These are phyloP conservation scores for Pseudotulostoma volvatum DNA, from an alignment of 495 filamentous ascomycete genomes.

Conservation along the genomic window DNA sequence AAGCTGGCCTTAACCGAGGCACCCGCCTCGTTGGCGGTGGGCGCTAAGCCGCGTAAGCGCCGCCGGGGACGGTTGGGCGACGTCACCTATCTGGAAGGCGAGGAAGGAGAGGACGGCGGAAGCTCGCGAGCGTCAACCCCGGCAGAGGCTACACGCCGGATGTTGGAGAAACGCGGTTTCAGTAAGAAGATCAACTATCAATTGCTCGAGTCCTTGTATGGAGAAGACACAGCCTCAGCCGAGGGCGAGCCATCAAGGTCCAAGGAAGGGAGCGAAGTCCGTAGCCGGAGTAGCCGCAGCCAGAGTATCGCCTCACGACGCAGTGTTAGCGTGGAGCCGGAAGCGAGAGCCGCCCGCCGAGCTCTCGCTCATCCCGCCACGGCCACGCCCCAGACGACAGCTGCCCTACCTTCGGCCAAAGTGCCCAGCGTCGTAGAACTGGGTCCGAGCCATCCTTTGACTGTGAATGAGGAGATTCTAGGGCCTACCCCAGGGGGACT, in stretches of 20 bases:
- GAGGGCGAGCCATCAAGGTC: slow-evolving; percentile 8
- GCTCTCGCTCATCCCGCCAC: slow-evolving; percentile 7
- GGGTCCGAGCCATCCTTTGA: slow-evolving; percentile 3
- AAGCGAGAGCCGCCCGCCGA: slow-evolving; percentile 10
- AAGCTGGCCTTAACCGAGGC: slow-evolving; percentile 43
- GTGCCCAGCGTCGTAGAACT: too few relatives aligned
- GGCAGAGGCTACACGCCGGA: slow-evolving; percentile 56
- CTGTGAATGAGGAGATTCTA: slow-evolving; percentile 8
- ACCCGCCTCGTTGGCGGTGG: slow-evolving; percentile 6
- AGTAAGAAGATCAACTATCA: slow-evolving; percentile 78
- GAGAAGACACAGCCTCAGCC: slow-evolving; percentile 15
- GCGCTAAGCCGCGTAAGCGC: slow-evolving; percentile 25
- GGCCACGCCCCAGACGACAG: slow-evolving; percentile 11
- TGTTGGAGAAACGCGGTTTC: slow-evolving; percentile 53
- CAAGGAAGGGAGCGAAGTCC: slow-evolving; percentile 11
- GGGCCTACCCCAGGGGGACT: slow-evolving; percentile 11
- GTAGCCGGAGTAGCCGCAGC: slow-evolving; percentile 13
- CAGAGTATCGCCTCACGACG: slow-evolving; percentile 22
- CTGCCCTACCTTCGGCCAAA: slow-evolving; percentile 3
- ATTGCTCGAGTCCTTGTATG: slow-evolving; percentile 36
- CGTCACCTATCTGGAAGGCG: slow-evolving; percentile 31
- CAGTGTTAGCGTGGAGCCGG: slow-evolving; percentile 23
- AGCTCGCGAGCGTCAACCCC: slow-evolving; percentile 33
- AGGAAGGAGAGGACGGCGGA: slow-evolving; percentile 23
- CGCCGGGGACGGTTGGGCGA: slow-evolving; percentile 34